Base-by-base conservation (phyloP, 306 rosid species). In the Abrus pulchellus region DNA sequence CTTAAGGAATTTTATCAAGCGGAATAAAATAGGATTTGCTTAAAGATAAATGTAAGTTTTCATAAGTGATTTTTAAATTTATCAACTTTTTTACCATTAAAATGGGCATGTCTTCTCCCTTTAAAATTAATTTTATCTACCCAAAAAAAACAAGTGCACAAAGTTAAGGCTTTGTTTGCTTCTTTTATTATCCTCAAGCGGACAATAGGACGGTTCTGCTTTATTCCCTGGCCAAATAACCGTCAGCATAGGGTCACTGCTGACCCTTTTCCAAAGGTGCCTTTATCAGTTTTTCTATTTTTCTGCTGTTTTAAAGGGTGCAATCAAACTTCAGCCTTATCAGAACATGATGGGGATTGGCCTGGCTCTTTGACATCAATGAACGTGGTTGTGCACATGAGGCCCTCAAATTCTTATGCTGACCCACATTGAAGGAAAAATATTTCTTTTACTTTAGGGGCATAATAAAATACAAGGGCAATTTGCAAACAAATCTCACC, bases 201-300 rank as follows among this genome's bases (percentile, higher is more conserved):
- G 85, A 78, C 82, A 83, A 84, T 72, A 87, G 87, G 93, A 77
- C 90, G 80, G 80, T 83, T 60, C 41, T 68, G 79, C 93, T 85
- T 90, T 87, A 84, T 85, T 87, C 80, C 64, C 74, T 80, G 83
- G 88, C 88, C 67, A 85, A 84, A 82, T 65, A 85, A 85, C 89
- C 85, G 87, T 92, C 92, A 88, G 91, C 97, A 84, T 82, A 64
- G 81, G 83, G 76, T 82, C 86, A 89, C 88, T 61, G 74, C 79
- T 49, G 27, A 40, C 75, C 79, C 85, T 90, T 90, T 77, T 68
- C 72, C 86, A 88, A 92, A 90, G 89, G 75, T 69, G 56, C 76
- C 80, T 84, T 66, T 66, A 20, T 66, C 4, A 40, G 29, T 38
- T 33, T 54, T 59, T 32, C 63, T 67, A 52, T 12, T 77, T 82